phyloP scores from a whole-genome alignment of 345 rosid genomes.

The Eucalyptus pumila region DNA sequence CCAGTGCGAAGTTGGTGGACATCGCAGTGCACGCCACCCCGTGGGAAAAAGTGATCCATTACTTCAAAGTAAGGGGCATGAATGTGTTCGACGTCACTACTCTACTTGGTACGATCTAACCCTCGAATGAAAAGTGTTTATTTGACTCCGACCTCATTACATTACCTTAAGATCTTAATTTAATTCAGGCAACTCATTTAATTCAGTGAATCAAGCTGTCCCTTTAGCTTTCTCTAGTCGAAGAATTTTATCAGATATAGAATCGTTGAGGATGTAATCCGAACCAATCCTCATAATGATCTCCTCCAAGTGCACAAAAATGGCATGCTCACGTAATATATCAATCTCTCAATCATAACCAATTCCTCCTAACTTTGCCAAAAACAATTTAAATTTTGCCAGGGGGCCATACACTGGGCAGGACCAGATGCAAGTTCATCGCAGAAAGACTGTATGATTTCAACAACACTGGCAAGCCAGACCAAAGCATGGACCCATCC shows the following conservation, averaged over 20 bases:
- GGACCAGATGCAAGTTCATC: constrained; percentile 26
- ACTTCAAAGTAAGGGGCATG: constrained; percentile 41
- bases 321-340: neutral
- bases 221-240: neutral
- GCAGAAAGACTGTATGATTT: constrained; percentile 40
- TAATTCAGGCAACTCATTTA: neutral
- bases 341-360: neutral
- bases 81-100: constrained; percentile 42
- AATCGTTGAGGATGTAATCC: neutral
- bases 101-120: constrained; percentile 35
- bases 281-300: neutral
- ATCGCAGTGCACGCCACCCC: constrained; percentile 13
- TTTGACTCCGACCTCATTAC: neutral
- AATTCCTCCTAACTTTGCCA: neutral
- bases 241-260: neutral
- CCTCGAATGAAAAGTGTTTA: neutral
- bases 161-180: neutral
- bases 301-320: neutral
- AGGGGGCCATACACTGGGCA: constrained; percentile 18
- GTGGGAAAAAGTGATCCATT: constrained; percentile 15
- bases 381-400: neutral
- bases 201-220: neutral
- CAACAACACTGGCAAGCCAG: constrained; percentile 35
- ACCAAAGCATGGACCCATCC: constrained; percentile 12
- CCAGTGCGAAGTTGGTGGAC: constrained; percentile 31